These are phyloP conservation scores for Penicillium paxilli DNA, from an alignment of 495 filamentous ascomycete species.

Conservation along the genomic window DNA sequence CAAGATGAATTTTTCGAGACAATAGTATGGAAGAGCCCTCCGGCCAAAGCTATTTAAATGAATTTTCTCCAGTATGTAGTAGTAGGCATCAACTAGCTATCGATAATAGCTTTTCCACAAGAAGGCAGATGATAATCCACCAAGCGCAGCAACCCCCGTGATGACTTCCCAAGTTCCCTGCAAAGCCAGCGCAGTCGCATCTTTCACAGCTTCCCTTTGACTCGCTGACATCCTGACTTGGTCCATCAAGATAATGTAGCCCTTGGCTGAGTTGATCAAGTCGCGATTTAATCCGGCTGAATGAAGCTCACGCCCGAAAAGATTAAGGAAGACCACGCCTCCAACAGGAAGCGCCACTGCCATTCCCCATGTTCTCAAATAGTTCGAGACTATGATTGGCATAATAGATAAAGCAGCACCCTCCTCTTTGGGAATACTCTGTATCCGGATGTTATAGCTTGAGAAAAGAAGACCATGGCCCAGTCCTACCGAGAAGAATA, in stretches of 20 bases:
- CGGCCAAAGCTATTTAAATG: too few species aligned
- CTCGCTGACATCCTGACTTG: conserved; percentile 16
- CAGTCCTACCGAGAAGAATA: conserved; percentile 52
- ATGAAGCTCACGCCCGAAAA: conserved; percentile 19
- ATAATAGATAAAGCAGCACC: conserved; percentile 13
- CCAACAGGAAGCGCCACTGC: conserved; percentile 62
- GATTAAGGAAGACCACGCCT: conserved; percentile 59
- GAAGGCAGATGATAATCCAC: conserved; percentile 25
- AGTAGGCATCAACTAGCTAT: too few species aligned
- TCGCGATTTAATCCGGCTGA: conserved; percentile 9
- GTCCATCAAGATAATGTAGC: conserved; percentile 24
- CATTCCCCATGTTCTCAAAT: conserved; percentile 62
- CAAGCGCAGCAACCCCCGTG: conserved; percentile 20
- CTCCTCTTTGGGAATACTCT: conserved; percentile 27
- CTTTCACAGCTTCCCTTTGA: conserved; percentile 17
- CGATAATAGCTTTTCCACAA: conserved; percentile 13
- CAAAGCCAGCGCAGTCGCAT: conserved; percentile 18
- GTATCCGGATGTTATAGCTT: conserved; percentile 48
- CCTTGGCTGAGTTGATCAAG: conserved; percentile 20
- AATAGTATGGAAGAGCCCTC: too few species aligned
- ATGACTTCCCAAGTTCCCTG: conserved; percentile 26
- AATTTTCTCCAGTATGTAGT: too few species aligned
- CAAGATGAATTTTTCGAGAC: too few species aligned
- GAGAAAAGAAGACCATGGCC: conserved; percentile 57
- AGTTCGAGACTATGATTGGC: conserved; percentile 54